Conservation (phyloP, 495 filamentous ascomycete genomes). For the Aspergillus nidulans region DNA sequence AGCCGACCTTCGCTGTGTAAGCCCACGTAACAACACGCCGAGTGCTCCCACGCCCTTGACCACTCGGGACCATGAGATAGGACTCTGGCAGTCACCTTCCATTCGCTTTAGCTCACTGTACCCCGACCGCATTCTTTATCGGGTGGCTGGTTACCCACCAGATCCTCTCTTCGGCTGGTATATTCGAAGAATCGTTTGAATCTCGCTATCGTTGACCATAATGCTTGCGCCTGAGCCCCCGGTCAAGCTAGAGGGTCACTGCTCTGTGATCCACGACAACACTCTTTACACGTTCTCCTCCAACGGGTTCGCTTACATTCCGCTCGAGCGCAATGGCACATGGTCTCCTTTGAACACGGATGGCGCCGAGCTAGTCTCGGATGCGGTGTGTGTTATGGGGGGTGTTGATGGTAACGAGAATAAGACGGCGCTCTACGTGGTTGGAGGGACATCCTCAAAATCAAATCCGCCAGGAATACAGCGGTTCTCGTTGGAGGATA, state of each 20-base stretch:
- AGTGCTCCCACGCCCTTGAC: conserved; percentile 5
- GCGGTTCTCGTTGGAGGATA: conserved; percentile 70
- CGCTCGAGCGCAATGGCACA: conserved; percentile 58
- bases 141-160: conserved; percentile 29
- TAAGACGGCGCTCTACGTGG: conserved; percentile 69
- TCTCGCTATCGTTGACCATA: conserved; percentile 14
- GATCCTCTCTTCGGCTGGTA: conserved; percentile 30
- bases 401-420: conserved; percentile 49
- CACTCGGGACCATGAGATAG: conserved; percentile 38
- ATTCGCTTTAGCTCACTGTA: conserved; percentile 7
- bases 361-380: conserved; percentile 59
- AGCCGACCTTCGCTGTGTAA: conserved; percentile 9
- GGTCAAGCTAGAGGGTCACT: conserved; percentile 64
- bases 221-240: conserved; percentile 67
- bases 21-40: background rate
- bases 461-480: conserved; percentile 72
- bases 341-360: conserved; percentile 61
- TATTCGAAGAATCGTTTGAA: conserved; percentile 19
- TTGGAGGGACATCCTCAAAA: conserved; percentile 64
- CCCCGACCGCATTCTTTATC: conserved; percentile 10
- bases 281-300: conserved; percentile 82
- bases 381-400: conserved; percentile 71
- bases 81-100: conserved; percentile 39
- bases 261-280: conserved; percentile 76
- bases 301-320: conserved; percentile 69